Base-by-base conservation (phyloP, 176 grass and related monocot genomes). In the Phoenix dactylifera region DNA sequence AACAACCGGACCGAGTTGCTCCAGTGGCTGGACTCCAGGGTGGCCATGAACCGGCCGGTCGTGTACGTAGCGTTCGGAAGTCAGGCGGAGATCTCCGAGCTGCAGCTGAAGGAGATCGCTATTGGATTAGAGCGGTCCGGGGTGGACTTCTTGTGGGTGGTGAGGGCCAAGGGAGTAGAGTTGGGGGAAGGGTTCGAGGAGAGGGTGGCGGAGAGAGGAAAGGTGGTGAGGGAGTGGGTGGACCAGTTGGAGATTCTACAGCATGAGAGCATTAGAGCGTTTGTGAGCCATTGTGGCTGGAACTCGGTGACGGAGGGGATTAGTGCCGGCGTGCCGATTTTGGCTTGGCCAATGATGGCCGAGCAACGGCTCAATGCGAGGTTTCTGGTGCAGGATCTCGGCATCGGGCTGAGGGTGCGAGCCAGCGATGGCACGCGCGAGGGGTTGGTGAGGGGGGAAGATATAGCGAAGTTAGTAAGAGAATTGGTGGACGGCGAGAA, bases 1-100 rank as follows among this genome's bases (percentile, higher is more conserved):
- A 12, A 10, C 35, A n/a, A 26, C 24, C 58, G 3, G n/a, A 71
- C 51, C 6, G 9, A 2, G 0, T 6, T 66, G 0, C 6, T 82
- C 1, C 57, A 62, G 1, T 85, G 82, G 87, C 59, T 86, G 0
- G 78, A 90, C 49, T 52, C 67, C 1, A 60, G 75, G 71, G 59
- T 85, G 6, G 57, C 59, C 51, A 26, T 59, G 71, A 56, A 58
- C 54, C 67, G 58, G 2, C 82, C 78, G 1, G 82, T 90, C 18
- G 57, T 90, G 16, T 82, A 90, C 1, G 54, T 85, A 0, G 66
- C 86, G 0, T 90, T 85, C 48, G 86, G 86, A n/a, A 72, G 82
- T 4, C 86, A 90, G 7, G 62, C 69, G 4, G 35, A 65, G 3
- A 14, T 89, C 26, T 71, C 74, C 49, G 24, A n/a, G 30, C 62